A percentile compares a stretch with the other conserved stretches of the same genome.
phyloP scores from a whole-genome alignment of 805 yeast genomes.

The Zygosaccharomyces kombuchaensis region DNA sequence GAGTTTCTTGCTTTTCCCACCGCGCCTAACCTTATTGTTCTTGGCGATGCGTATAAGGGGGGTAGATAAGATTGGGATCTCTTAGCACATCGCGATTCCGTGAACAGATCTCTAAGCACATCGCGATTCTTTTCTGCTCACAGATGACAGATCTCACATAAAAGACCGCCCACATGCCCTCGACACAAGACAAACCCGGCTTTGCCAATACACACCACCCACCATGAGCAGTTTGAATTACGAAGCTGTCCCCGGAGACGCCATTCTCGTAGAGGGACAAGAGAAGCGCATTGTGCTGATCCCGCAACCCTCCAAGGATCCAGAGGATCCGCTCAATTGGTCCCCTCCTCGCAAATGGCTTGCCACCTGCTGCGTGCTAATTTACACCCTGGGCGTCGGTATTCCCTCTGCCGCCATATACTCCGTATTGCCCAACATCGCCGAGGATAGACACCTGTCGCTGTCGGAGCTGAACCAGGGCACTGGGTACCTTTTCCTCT shows the following conservation, averaged over 20 bases:
- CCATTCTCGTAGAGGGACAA: not conserved
- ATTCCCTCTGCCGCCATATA: slow-evolving; percentile 46
- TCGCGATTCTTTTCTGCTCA: too few relatives aligned
- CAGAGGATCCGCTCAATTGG: slow-evolving; percentile 68
- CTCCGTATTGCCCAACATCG: slow-evolving; percentile 40
- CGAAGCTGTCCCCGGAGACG: slow-evolving; percentile 8
- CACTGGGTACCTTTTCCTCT: slow-evolving; percentile 48
- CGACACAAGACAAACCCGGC: too few relatives aligned
- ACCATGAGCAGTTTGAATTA: not conserved
- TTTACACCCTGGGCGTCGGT: slow-evolving; percentile 45
- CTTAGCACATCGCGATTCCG: not conserved
- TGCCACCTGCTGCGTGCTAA: slow-evolving; percentile 42
- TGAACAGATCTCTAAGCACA: too few relatives aligned
- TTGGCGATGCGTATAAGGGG: not conserved
- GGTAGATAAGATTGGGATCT: not conserved
- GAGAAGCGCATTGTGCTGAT: slow-evolving; percentile 45
- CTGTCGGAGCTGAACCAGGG: slow-evolving; percentile 37
- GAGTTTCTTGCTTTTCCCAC: not conserved
- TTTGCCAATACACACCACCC: too few relatives aligned
- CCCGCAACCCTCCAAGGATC: slow-evolving; percentile 52
- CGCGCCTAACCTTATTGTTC: not conserved
- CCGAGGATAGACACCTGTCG: slow-evolving; percentile 36
- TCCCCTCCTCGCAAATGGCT: slow-evolving; percentile 43
- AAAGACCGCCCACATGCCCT: too few relatives aligned
- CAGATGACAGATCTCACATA: too few relatives aligned